Conservation (phyloP, 2,329 filamentous ascomycete genomes). For the Coniochaeta sp. region DNA sequence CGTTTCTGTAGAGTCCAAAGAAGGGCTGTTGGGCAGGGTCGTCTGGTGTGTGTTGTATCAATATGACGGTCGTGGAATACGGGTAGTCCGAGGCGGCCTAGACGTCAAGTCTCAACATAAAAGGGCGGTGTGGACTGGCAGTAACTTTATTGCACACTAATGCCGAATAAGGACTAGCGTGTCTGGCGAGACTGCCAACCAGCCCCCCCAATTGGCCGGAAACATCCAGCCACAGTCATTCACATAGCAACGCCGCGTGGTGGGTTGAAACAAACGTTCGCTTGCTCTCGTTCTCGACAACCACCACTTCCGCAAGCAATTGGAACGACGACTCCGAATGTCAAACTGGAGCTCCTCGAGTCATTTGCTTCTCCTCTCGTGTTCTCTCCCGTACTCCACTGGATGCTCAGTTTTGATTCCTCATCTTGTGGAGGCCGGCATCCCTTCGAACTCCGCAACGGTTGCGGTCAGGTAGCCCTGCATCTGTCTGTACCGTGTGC, state of each 20-base stretch:
- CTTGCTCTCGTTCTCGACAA: neutral
- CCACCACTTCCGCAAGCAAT: neutral
- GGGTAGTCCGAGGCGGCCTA: too few species aligned
- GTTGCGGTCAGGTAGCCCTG: neutral
- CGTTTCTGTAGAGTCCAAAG: neutral
- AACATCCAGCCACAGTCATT: neutral
- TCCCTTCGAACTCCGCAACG: neutral
- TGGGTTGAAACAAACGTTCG: neutral
- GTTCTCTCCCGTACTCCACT: neutral
- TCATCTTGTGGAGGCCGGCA: neutral
- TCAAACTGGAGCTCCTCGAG: neutral
- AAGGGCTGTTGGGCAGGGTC: neutral
- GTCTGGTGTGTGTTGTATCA: too few species aligned
- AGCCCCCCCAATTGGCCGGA: neutral
- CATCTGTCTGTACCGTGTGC: neutral
- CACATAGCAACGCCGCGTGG: neutral
- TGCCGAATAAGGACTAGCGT: neutral
- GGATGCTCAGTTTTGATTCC: neutral
- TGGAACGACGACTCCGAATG: neutral
- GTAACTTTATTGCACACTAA: neutral
- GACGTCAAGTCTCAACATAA: neutral
- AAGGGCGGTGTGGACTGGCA: neutral
- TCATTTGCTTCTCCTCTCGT: neutral
- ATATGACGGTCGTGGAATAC: too few species aligned
- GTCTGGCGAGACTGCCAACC: neutral